Conservation (phyloP, 23 red algal species). For the Chondrus crispus region DNA sequence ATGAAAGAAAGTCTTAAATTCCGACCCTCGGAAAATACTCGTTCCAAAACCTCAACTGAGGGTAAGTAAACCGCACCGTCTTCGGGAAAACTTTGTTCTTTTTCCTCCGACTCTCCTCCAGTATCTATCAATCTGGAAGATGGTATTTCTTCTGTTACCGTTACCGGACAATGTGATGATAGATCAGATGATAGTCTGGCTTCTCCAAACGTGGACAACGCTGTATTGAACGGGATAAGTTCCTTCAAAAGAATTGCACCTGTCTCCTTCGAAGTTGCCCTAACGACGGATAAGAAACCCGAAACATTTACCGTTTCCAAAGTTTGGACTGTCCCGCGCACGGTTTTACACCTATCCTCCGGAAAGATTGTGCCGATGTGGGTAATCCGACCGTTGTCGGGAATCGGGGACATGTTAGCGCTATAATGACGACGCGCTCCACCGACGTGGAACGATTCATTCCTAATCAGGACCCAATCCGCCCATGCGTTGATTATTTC, state of each 20-base stretch:
- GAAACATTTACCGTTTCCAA: neutral
- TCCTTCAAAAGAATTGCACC: neutral
- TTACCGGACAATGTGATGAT: neutral
- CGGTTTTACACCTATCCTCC: neutral
- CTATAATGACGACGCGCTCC: neutral
- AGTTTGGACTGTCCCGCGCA: neutral
- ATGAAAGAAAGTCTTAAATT: too few relatives aligned
- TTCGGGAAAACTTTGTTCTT: neutral
- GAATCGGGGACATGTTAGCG: neutral
- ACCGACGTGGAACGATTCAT: neutral
- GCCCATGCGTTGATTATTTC: neutral
- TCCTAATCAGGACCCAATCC: neutral
- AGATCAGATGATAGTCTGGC: neutral
- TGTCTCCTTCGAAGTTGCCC: neutral
- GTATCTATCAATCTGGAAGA: neutral
- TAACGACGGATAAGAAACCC: neutral
- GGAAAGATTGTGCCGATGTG: neutral
- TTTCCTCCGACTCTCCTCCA: neutral
- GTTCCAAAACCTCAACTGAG: too few relatives aligned
- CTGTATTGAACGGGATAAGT: neutral
- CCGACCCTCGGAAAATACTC: too few relatives aligned
- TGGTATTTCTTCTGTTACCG: neutral
- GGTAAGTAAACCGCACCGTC: too few relatives aligned
- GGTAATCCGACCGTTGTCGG: neutral
- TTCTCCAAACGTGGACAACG: neutral